Evolutionary conservation across 805 yeast species (phyloP).

Genomic region (Scheffersomyces stipitis): DNA sequence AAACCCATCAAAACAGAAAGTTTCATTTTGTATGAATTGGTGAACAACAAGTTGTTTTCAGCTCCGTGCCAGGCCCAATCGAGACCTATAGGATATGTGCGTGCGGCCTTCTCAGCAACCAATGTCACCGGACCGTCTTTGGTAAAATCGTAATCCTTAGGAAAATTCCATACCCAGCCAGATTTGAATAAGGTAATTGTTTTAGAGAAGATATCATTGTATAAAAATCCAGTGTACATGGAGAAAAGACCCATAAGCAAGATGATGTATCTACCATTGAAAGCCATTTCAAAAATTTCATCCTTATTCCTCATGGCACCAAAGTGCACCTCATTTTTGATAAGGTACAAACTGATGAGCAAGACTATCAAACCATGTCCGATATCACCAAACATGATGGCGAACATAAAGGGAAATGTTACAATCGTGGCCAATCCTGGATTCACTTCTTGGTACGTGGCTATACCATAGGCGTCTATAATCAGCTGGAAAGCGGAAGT

Average conservation of each 20-base stretch:
- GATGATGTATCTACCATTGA: conserved; percentile 85
- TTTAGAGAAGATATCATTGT: conserved; percentile 90
- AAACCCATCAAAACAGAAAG: conserved; percentile 93
- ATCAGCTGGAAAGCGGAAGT: conserved; percentile 90
- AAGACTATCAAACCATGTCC: conserved; percentile 92
- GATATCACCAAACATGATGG: conserved; percentile 97
- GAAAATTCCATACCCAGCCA: conserved; percentile 85
- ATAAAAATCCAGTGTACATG: conserved; percentile 90
- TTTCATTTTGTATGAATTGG: conserved; percentile 97
- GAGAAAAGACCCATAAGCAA: conserved; percentile 93
- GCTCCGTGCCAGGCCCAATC: conserved; percentile 98
- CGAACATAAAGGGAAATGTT: conserved; percentile 98
- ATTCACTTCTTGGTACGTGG: conserved; percentile 90
- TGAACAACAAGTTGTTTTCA: conserved; percentile 84
- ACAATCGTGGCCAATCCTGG: conserved; percentile 94
- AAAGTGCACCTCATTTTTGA: conserved; percentile 70
- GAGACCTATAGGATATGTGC: conserved; percentile 75
- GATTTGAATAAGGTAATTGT: conserved; percentile 84
- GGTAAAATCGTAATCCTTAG: conserved; percentile 66
- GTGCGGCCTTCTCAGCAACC: conserved; percentile 60
- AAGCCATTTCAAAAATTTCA: conserved; percentile 97
- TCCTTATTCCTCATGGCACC: conserved; percentile 67
- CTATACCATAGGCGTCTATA: conserved; percentile 94
- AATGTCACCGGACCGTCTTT: conserved; percentile 46
- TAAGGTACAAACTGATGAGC: conserved; percentile 68